Evolutionary conservation across 2,329 filamentous ascomycete genomes (phyloP), one percentile per base, ranked within the genome.

Genomic region (Pseudogymnoascus sp.): DNA sequence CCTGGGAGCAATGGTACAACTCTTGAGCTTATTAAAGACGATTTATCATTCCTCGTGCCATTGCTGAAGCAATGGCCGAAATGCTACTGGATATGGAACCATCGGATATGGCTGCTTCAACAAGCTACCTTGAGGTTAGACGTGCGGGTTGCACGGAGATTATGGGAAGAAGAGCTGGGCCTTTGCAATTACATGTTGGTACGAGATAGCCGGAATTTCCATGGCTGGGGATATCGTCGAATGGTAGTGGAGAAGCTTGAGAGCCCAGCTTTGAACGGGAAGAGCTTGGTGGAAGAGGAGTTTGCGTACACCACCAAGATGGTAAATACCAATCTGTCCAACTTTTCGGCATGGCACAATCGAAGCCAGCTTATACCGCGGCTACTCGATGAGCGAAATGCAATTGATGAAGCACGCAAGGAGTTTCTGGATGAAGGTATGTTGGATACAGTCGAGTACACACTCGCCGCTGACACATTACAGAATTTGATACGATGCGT

Each of bases 51-150:
- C 71, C 87, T 93, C 35, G 84, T 97, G 41, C 90, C 91, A 0
- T 82, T 99, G 18, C 83, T 99, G 59, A 83, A 90, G 67, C 86
- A 91, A 67, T 93, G 86, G 67, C 95, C 95, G 5, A 99, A 99
- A 75, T 97, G 95, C 80, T 99, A 99, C 78, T 97, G 95, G 93
- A 93, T 99, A 71, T 99, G 95, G 95, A 96, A 96, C 69, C 93
- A 97, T 75, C 88, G 95, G 28, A 77, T 88, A 52, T 99, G 95
- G 93, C 79, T 93, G 2, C 80, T 99, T 12, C 79, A 88, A 62
- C 84, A 91, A 73, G 87, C 87, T 35, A 89, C 88, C 55, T 73
- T 80, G 11, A 79, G 87, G 16, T 79, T 96, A 8, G 82, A 85
- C 1, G 65, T 75, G 1, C 63, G 78, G 0, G 72, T 78, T 14